Conservation (phyloP, 805 yeast species). For the Komagataella pastoris region DNA sequence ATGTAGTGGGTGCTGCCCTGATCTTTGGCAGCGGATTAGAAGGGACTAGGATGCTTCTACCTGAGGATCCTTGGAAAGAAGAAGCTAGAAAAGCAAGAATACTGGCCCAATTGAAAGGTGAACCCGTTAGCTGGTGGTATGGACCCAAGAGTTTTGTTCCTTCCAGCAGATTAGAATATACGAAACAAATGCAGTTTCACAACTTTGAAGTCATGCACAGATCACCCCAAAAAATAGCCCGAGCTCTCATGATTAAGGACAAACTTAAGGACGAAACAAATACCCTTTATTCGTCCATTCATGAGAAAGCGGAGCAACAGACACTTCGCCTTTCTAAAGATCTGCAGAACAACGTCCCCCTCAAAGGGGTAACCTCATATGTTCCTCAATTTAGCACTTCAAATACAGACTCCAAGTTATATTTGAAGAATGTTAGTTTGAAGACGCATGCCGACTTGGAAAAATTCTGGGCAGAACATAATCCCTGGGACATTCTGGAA, state of each 20-base stretch:
- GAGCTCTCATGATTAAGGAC: background rate
- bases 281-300: background rate
- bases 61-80: constrained; percentile 29
- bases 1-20: background rate
- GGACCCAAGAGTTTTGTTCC: constrained; percentile 36
- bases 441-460: background rate
- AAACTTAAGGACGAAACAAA: background rate
- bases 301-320: background rate
- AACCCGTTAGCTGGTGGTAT: constrained; percentile 29
- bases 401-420: background rate
- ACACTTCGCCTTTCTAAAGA: background rate
- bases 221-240: background rate
- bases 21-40: background rate
- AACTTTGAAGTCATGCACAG: background rate
- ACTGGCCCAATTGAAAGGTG: constrained; percentile 23
- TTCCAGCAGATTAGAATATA: background rate
- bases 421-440: background rate
- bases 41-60: constrained; percentile 3
- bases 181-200: background rate
- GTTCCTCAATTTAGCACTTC: background rate
- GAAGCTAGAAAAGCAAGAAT: constrained; percentile 24
- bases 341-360: background rate
- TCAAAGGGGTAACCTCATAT: background rate
- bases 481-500: background rate
- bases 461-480: background rate